Evolutionary conservation across 176 grass and related monocot genomes (phyloP).

Genomic region (Saccharum spontaneum): DNA sequence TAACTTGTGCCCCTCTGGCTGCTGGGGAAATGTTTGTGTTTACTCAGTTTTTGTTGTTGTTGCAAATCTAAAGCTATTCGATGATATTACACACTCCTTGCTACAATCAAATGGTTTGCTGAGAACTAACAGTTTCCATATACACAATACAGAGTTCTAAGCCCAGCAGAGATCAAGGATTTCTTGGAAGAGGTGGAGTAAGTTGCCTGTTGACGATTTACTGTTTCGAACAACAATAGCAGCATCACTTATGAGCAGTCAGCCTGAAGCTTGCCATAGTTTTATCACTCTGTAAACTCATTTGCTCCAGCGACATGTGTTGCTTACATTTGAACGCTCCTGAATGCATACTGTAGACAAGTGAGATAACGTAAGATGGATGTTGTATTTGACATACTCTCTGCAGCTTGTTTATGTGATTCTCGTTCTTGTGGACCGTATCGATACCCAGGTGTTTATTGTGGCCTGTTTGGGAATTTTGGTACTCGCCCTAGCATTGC

Average conservation of each 20-base stretch:
- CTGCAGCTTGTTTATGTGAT: not conserved
- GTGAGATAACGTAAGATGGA: conserved; percentile 3
- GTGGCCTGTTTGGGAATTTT: not conserved
- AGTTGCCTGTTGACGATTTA: not conserved
- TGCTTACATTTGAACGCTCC: conserved; percentile 21
- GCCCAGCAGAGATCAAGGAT: conserved; percentile 91
- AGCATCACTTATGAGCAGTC: not conserved
- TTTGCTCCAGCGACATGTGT: conserved; percentile 8
- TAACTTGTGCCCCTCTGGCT: not conserved
- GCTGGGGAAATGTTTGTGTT: not conserved
- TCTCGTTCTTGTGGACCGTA: too few relatives aligned
- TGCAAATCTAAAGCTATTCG: not conserved
- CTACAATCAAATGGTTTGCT: not conserved
- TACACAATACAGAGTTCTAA: conserved; percentile 74
- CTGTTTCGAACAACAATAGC: not conserved
- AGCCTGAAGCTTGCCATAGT: conserved; percentile 30
- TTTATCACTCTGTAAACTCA: conserved; percentile 41
- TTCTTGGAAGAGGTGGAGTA: conserved; percentile 99
- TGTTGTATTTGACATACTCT: conserved; percentile 16
- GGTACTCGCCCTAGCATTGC: not conserved
- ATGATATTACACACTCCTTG: not conserved
- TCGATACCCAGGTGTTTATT: not conserved
- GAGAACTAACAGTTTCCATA: conserved; percentile 7
- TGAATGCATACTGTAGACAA: conserved; percentile 23
- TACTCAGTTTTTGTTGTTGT: not conserved